Conservation (phyloP, 495 filamentous ascomycete species). For the Rusavskia elegans region DNA sequence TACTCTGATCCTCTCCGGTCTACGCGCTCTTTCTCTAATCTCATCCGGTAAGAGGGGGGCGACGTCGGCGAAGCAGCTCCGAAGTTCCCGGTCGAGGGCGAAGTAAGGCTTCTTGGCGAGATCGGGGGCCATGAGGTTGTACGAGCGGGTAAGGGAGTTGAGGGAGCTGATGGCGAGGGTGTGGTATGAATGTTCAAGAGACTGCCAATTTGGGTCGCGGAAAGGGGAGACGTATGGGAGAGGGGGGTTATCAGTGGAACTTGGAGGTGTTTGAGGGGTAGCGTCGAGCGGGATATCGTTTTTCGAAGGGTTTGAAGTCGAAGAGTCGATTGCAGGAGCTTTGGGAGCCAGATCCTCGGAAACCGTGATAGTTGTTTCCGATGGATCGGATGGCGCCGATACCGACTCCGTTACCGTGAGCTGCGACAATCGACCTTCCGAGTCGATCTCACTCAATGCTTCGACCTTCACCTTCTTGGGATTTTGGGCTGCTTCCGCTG, state of each 20-base stretch:
- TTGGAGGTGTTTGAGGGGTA: background rate
- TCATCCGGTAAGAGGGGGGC: constrained; percentile 56
- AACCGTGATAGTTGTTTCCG: constrained; percentile 7
- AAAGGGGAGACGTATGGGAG: constrained; percentile 25
- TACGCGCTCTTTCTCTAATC: constrained; percentile 52
- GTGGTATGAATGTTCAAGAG: constrained; percentile 60
- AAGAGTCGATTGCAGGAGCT: background rate
- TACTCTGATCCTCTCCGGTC: constrained; percentile 26
- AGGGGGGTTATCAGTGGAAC: constrained; percentile 1
- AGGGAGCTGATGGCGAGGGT: constrained; percentile 62
- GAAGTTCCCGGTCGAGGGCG: constrained; percentile 66
- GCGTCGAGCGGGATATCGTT: background rate
- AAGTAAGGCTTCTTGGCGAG: constrained; percentile 91
- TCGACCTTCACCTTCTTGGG: constrained; percentile 28
- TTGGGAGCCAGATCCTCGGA: constrained; percentile 7
- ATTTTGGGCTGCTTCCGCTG: constrained; percentile 44
- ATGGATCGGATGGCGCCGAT: constrained; percentile 1
- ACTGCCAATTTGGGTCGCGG: constrained; percentile 35
- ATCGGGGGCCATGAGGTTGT: constrained; percentile 87
- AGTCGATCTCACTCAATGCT: constrained; percentile 25
- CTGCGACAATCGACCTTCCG: constrained; percentile 24
- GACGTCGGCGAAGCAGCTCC: constrained; percentile 66
- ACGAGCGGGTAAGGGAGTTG: constrained; percentile 68
- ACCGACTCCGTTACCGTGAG: constrained; percentile 23
- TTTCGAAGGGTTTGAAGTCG: background rate